Percentiles rank a stretch among this genome's conserved stretches.
Evolutionary conservation across 2,329 filamentous ascomycete genomes (phyloP).

Genomic region (Ilyonectria robusta): DNA sequence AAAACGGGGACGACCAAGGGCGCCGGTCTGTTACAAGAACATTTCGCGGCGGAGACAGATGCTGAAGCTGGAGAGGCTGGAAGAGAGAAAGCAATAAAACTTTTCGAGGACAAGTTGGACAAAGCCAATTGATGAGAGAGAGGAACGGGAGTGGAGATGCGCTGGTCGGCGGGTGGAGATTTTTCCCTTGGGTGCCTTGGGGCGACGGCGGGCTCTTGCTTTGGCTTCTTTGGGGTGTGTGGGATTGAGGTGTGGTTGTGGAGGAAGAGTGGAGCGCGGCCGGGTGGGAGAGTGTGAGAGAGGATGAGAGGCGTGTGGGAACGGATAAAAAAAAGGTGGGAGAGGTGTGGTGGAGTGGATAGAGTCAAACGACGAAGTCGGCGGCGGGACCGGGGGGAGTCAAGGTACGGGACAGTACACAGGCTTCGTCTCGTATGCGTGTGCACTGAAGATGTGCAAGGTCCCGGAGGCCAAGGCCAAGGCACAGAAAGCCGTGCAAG

Average conservation of each 20-base stretch:
- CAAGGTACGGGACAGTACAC: conserved; percentile 23
- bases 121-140: conserved; percentile 50
- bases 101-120: conserved; percentile 50
- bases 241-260: conserved; percentile 32
- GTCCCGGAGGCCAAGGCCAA: conserved; percentile 22
- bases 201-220: conserved; percentile 37
- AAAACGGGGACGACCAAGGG: conserved; percentile 41
- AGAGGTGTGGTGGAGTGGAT: conserved; percentile 40
- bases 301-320: conserved; percentile 39
- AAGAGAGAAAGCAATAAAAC: conserved; percentile 48
- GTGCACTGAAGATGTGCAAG: conserved; percentile 21
- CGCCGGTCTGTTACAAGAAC: conserved; percentile 46
- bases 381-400: conserved; percentile 45
- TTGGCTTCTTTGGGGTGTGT: conserved; percentile 45
- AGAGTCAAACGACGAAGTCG: conserved; percentile 44
- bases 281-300: conserved; percentile 11
- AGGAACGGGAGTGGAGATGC: conserved; percentile 48
- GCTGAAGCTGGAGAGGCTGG: conserved; percentile 46
- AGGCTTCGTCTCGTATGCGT: conserved; percentile 23
- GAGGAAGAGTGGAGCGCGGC: conserved; percentile 21
- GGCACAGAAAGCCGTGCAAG: conserved; percentile 40
- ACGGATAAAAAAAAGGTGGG: conserved; percentile 35
- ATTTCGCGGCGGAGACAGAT: conserved; percentile 45
- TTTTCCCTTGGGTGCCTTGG: conserved; percentile 48
- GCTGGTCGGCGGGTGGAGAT: conserved; percentile 46